These are phyloP conservation scores for Chlorella sp. DNA, from an alignment of 139 green algal genomes.

Conservation along the genomic window DNA sequence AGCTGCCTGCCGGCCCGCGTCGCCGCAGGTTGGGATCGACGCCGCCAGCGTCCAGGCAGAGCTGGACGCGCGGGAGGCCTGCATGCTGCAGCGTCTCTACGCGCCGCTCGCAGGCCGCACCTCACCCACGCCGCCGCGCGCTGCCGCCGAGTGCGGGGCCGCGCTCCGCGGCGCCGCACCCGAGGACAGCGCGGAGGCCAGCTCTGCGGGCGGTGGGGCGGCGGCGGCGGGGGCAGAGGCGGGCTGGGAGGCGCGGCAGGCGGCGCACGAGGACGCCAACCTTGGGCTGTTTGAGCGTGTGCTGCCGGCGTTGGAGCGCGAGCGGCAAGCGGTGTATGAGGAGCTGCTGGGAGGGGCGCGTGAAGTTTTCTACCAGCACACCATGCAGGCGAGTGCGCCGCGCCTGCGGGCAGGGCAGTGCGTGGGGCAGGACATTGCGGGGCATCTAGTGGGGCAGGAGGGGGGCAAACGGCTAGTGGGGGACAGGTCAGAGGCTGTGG, in stretches of 20 bases:
- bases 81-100: conserved; percentile 11
- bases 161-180: background rate
- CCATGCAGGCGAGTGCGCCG: conserved; percentile 23
- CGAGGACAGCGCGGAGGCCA: background rate
- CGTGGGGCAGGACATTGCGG: background rate
- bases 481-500: background rate
- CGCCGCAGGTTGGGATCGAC: conserved; percentile 2
- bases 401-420: background rate
- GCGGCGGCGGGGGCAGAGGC: background rate
- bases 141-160: background rate
- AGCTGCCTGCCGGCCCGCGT: background rate
- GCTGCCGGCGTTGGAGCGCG: conserved; percentile 2
- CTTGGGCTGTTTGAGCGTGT: conserved; percentile 21
- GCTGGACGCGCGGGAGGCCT: background rate
- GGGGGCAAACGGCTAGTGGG: background rate
- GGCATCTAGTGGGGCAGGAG: background rate
- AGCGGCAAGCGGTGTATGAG: conserved; percentile 16
- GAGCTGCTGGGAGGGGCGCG: conserved; percentile 9
- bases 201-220: background rate
- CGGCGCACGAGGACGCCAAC: conserved; percentile 19
- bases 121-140: background rate
- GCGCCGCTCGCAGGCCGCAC: background rate
- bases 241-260: conserved; percentile 9
- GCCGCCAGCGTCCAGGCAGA: background rate
- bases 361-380: conserved; percentile 16